phyloP scores from a whole-genome alignment of 2,329 filamentous ascomycete genomes.

The Purpureocillium takamizusanense region DNA sequence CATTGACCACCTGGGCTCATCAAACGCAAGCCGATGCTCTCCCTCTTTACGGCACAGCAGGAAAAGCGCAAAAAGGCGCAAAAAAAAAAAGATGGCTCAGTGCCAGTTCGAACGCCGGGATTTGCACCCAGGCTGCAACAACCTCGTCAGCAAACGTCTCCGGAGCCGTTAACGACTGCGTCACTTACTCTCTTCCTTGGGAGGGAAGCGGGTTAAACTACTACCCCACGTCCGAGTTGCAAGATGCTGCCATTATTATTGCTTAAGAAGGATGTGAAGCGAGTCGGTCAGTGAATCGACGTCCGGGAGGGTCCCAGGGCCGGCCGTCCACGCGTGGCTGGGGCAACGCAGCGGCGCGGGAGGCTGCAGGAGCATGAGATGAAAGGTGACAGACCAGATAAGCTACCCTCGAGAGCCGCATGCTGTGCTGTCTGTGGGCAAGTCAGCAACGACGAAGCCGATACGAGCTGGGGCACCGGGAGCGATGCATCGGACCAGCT shows the following conservation, averaged over 20 bases:
- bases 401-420: background rate
- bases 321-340: background rate
- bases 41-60: background rate
- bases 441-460: no score
- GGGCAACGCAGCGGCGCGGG: background rate
- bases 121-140: constrained; percentile 12
- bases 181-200: constrained; percentile 15
- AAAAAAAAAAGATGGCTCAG: constrained; percentile 6
- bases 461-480: no score
- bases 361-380: background rate
- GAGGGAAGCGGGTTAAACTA: constrained; percentile 15
- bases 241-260: background rate
- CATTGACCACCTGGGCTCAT: no score
- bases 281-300: background rate
- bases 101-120: constrained; percentile 14
- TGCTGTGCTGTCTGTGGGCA: background rate
- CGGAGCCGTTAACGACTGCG: constrained; percentile 5
- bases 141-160: constrained; percentile 3
- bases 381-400: background rate
- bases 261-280: constrained; percentile 1
- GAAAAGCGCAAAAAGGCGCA: background rate
- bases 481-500: no score
- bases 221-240: constrained; percentile 14
- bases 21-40: no score
- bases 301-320: background rate